These are phyloP conservation scores for Dryas alaskensis DNA, from an alignment of 306 rosid species.

Conservation along the genomic window DNA sequence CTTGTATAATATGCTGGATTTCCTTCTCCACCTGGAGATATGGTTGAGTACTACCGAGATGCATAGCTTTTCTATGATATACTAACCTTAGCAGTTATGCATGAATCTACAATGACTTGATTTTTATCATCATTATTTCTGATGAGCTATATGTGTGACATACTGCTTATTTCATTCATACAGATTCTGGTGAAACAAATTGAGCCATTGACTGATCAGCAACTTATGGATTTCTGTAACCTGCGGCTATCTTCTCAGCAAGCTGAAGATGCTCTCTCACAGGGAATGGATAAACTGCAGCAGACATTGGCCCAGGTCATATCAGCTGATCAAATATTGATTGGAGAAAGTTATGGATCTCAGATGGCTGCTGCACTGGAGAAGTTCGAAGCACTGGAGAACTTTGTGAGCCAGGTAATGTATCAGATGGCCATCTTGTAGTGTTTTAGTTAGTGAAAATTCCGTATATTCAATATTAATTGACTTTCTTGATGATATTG, in stretches of 20 bases:
- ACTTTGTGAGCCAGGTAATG: conserved; percentile 71
- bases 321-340: conserved; percentile 39
- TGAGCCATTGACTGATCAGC: conserved; percentile 60
- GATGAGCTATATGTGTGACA: background rate
- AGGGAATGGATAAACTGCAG: conserved; percentile 79
- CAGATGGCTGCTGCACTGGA: conserved; percentile 56
- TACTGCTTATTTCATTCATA: background rate
- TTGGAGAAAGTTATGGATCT: conserved; percentile 39
- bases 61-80: too few species aligned
- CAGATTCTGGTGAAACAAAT: conserved; percentile 64
- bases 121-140: background rate
- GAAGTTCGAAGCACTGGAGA: conserved; percentile 68
- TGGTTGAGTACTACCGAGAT: too few species aligned
- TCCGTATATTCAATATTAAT: background rate
- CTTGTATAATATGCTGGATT: too few species aligned
- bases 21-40: too few species aligned
- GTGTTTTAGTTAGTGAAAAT: background rate
- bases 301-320: conserved; percentile 54
- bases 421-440: conserved; percentile 9
- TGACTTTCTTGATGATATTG: background rate
- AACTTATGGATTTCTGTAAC: conserved; percentile 33
- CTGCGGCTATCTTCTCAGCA: conserved; percentile 70
- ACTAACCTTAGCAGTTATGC: too few species aligned
- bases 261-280: conserved; percentile 88
- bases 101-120: background rate